Base-by-base conservation (phyloP, 2,329 filamentous ascomycete species). In the Ceratocystis variospora region DNA sequence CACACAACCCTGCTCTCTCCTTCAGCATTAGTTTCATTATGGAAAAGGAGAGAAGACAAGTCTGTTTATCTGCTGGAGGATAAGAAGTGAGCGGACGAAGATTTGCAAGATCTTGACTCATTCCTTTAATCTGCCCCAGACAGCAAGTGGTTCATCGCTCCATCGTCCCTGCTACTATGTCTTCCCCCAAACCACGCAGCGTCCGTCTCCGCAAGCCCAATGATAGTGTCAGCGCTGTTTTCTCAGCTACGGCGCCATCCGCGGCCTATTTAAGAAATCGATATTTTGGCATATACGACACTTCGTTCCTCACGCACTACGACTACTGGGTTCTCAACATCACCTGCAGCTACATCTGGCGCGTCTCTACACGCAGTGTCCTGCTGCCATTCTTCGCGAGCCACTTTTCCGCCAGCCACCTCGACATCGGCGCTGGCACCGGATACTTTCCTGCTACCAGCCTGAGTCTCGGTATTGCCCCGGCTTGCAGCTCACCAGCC, bases 371-470 rank as follows among this genome's bases (percentile, higher is more conserved):
- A 7, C 64, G 64, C 0, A 62, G 65, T 4, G 62, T 74, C 10
- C 72, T 75, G 10, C 69, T 75, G 2, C 74, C 74, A 2, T 72
- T 76, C 46, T 77, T 76, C 70, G 67, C 67, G 61, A 70, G 73
- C 41, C 70, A 75, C 68, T 73, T 77, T 65, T 73, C 74, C 5
- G 61, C 69, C n/a, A 70, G 71, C 31, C 76, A 77, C 66, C 73
- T 78, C 22, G 76, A 78, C 69, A 71, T 75, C 28, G 76, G 76
- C 62, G 75, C 77, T n/a, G 76, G 73, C 1, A 75, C 74, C 2
- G 76, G 76, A 10, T 78, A 73, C 68, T 77, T 76, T 62, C 75
- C 74, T 0, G 71, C 73, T 31, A 68, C 67, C 10, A 71, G 73
- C 4, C 69, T 75, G 28, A 68, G 67, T 0, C 68, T 69, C 37